Percentiles rank a stretch among this genome's conserved stretches.
These are phyloP conservation scores for Jackrogersella multiformis DNA, from an alignment of 495 filamentous ascomycete genomes.

Conservation along the genomic window DNA sequence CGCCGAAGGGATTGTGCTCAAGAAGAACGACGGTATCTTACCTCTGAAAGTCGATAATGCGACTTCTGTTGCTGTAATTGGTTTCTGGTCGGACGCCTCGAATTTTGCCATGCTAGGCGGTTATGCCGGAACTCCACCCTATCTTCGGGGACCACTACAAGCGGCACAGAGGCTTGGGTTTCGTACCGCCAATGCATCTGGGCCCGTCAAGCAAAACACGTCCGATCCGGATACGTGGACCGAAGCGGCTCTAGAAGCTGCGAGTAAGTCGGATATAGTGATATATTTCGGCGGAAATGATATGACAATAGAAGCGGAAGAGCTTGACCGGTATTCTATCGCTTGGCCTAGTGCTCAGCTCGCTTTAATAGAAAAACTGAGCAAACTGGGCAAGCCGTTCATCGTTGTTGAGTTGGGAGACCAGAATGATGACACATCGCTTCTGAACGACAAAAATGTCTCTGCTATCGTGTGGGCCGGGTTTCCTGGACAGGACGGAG, in stretches of 20 bases:
- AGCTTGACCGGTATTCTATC: conserved; percentile 51
- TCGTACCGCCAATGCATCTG: conserved; percentile 36
- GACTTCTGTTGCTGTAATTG: conserved; percentile 52
- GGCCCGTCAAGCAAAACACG: conserved; percentile 39
- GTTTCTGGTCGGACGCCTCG: conserved; percentile 51
- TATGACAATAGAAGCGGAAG: conserved; percentile 49
- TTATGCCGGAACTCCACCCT: conserved; percentile 53
- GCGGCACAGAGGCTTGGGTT: conserved; percentile 49
- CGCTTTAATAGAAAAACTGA: conserved; percentile 48
- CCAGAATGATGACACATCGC: conserved; percentile 64
- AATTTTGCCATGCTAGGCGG: conserved; percentile 51
- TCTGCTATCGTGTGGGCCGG: conserved; percentile 63
- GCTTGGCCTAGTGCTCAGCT: conserved; percentile 55
- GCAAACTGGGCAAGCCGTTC: conserved; percentile 49
- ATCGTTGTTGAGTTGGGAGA: conserved; percentile 57
- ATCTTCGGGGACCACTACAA: conserved; percentile 45
- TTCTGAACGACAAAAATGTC: conserved; percentile 60
- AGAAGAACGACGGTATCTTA: conserved; percentile 53
- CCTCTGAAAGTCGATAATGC: conserved; percentile 41
- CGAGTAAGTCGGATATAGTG: conserved; percentile 50
- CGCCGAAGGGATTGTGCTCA: conserved; percentile 48
- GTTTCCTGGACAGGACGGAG: conserved; percentile 65
- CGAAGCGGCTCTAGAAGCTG: conserved; percentile 46
- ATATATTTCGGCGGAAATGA: conserved; percentile 58
- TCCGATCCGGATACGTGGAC: conserved; percentile 33